Evolutionary conservation across 2,329 filamentous ascomycete species (phyloP), one percentile per base, ranked within the genome.

Genomic region (Penicillium expansum): DNA sequence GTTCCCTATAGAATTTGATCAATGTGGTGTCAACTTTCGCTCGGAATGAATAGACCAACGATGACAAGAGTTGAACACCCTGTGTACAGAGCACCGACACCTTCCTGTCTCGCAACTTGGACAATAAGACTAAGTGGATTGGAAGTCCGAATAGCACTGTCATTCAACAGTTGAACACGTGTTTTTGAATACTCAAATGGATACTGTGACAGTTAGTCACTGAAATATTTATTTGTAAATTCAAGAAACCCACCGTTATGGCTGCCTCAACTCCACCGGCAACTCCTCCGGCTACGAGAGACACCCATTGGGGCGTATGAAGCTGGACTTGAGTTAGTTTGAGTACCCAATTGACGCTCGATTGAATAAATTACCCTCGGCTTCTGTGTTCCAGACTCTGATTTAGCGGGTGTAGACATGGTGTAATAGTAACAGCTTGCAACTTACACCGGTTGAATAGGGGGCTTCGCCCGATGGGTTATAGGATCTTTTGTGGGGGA

Each of bases 121-220:
- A 71, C 55, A 32, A 88, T 82, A 6, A 88, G 79, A 13, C 52
- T 41, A 1, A 65, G 7, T 3, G 63, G 63, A 47, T 65, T 62
- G 4, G 61, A 57, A 8, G 58, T 56, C 11, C 18, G 9, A 7
- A 53, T 37, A 6, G 47, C 30, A 37, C 52, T 42, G 29, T 43
- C 38, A 18, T 60, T 38, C 9, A 63, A 29, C 27, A 64, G 29
- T 24, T 64, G 61, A n/a, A 63, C 55, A 7, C 61, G 61, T 42
- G 62, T 61, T 71, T 89, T 89, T 52, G 85, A 84, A 63, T 87
- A 89, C 66, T 88, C 86, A 63, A 88, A 83, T 0, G 86, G 86
- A 69, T 87, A 87, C 75, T 80, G 57, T 1, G 24, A 11, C 10
- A 35, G 24, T 60, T 29, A 61, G 33, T 37, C n/a, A 3, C n/a